Base-by-base conservation (phyloP, 257 asterid genomes). In the Anisodus acutangulus region DNA sequence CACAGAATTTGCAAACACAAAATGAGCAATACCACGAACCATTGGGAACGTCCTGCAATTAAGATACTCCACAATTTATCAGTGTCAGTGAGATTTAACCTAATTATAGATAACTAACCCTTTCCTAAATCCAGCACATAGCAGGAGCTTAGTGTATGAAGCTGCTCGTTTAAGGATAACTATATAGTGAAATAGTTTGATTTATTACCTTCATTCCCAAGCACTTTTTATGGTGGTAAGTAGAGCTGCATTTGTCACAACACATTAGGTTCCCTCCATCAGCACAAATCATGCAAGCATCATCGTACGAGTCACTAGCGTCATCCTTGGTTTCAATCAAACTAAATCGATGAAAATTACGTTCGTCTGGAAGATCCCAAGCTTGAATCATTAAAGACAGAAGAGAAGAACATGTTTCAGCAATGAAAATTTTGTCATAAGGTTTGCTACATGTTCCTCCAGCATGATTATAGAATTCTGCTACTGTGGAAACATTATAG, bases 211-310 rank as follows among this genome's bases (percentile, higher is more conserved):
- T 60, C 84, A 92, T 64, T 39, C 53, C 90, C 78, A 90, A 58
- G 49, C 97, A 91, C 12, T 6, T 22, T 22, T 6, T 10, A 76
- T 86, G 92, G 79, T 92, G 97, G 60, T 91, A 89, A 13, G 97
- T 92, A 0, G 97, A 89, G 85, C 83, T 88, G 62, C 97, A 91
- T 6, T 74, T 51, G 43, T 92, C 92, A 72, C 93, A 91, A 31
- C 93, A 92, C 83, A 90, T 87, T 84, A 92, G 86, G 82, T 88
- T 53, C 19, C 97, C 94, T 16, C 92, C 94, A 86, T 89, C 92
- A 26, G 92, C 94, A 49, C 97, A 92, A 47, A 90, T 83, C 82
- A 90, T 84, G 81, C 94, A 92, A 22, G 88, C 92, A 85, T 90
- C 93, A 58, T 92, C 97, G 16, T 86, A 81, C 5, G 78, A 26